Base-by-base conservation (phyloP, 2,329 filamentous ascomycete species). In the Chaetomium olivaceum region DNA sequence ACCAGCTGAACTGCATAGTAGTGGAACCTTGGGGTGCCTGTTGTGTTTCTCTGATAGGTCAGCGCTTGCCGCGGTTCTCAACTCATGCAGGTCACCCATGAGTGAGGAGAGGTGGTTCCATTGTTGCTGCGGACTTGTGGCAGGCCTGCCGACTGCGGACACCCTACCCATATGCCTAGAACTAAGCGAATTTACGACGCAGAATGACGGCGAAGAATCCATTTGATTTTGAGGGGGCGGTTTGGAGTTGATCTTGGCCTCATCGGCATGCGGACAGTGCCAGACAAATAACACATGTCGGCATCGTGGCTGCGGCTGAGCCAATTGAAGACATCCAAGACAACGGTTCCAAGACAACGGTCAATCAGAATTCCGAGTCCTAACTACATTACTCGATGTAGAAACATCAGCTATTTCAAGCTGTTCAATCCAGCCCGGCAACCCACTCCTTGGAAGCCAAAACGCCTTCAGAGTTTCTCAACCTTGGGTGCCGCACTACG, bases 381-480 rank as follows among this genome's bases (percentile, higher is more conserved):
- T 16, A 50, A 50, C 46, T 50, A 50, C 19, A 50, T 50, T 50
- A 50, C 46, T 23, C 19, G 21, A 50, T 50, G 16, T 50, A 50
- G 46, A 21, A 50, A 50, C 46, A 50, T 50, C 46, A 50, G 46
- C 46, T 21, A 16, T 50, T 50, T 8, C 46, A 21, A 50, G 46
- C 46, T 50, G 46, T 50, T 50, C 46, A 50, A 50, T 50, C 46
- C 46, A 23, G 46, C 46, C 46, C 46, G 46, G 46, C 46, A 50
- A 23, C 46, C 46, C 46, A 21, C 31, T 33, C 31, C 31, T 33
- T 33, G 31, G 31, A 33, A 33, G 31, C 31, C 46, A 50, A 19
- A 50, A 50, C 21, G 46, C 46, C 46, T 50, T 50, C 46, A 50
- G 46, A 50, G 46, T 11, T 50, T 23, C 46, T n/a, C 16, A 50